Evolutionary conservation across 208 protist species (phyloP).

Genomic region (Wallacemonas sp.): DNA sequence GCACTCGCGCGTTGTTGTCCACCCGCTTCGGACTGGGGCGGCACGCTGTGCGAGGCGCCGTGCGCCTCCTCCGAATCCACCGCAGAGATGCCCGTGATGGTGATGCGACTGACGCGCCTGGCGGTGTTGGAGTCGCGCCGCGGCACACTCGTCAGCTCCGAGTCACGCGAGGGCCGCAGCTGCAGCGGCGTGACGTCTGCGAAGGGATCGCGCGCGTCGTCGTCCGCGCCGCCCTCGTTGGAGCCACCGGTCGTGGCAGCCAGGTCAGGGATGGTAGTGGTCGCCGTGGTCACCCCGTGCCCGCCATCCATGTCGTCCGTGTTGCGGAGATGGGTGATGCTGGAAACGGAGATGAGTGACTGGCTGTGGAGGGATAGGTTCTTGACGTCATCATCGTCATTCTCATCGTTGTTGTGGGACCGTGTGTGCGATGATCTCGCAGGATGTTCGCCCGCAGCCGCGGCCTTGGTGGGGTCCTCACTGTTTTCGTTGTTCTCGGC

Average conservation of each 20-base stretch:
- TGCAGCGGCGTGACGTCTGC: constrained; percentile 3
- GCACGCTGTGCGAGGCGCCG: too few species aligned
- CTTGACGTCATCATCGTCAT: not conserved
- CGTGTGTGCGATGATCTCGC: too few species aligned
- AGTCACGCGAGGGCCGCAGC: not conserved
- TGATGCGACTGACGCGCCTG: not conserved
- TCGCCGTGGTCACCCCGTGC: not conserved
- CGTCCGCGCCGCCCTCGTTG: too few species aligned
- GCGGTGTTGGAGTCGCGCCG: not conserved
- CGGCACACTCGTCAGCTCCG: not conserved
- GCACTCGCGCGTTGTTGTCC: too few species aligned
- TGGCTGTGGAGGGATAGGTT: not conserved
- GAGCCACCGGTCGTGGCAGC: too few species aligned
- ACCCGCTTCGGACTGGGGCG: too few species aligned
- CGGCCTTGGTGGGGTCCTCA: not conserved
- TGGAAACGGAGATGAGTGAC: constrained; percentile 11
- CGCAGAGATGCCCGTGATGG: too few species aligned
- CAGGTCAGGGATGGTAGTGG: constrained; percentile 4
- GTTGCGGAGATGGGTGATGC: constrained; percentile 4
- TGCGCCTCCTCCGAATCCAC: too few species aligned
- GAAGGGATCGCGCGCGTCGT: not conserved
- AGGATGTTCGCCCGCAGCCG: too few species aligned
- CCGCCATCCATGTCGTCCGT: constrained; percentile 1
- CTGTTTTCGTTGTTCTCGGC: too few species aligned
- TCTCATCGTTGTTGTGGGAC: not conserved